Conservation (phyloP, 306 rosid genomes). For the Delonix regia region DNA sequence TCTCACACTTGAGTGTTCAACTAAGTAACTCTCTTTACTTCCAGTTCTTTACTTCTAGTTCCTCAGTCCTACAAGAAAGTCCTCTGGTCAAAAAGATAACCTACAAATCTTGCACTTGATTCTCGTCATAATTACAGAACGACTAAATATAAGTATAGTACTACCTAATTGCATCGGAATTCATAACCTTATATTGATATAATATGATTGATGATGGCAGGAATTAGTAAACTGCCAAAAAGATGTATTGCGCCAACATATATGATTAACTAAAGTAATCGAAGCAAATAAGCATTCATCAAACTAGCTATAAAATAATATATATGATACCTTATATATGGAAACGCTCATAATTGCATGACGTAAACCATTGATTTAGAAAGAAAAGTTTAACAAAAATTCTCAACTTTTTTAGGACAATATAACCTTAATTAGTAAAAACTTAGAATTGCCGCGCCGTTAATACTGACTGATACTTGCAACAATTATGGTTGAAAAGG, state of each 20-base stretch:
- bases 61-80: not conserved
- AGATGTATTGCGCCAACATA: not conserved
- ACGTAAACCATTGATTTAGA: not conserved
- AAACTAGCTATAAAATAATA: not conserved
- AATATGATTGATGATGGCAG: not conserved
- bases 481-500: not conserved
- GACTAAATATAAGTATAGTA: not conserved
- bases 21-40: not conserved
- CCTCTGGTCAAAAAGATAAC: not conserved
- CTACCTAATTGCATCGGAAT: not conserved
- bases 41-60: not conserved
- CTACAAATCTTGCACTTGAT: slow-evolving; percentile 15
- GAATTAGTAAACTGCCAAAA: not conserved
- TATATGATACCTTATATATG: not conserved
- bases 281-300: not conserved
- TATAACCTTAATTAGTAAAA: not conserved
- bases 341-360: not conserved
- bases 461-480: not conserved
- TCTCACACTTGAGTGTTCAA: not conserved
- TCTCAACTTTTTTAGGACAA: not conserved
- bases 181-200: not conserved
- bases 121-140: slow-evolving; percentile 7
- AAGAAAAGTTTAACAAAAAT: not conserved
- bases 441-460: not conserved
- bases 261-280: not conserved